Evolutionary conservation across 306 rosid species (phyloP), one percentile per base, ranked within the genome.

Genomic region (Trifolium pratense): DNA sequence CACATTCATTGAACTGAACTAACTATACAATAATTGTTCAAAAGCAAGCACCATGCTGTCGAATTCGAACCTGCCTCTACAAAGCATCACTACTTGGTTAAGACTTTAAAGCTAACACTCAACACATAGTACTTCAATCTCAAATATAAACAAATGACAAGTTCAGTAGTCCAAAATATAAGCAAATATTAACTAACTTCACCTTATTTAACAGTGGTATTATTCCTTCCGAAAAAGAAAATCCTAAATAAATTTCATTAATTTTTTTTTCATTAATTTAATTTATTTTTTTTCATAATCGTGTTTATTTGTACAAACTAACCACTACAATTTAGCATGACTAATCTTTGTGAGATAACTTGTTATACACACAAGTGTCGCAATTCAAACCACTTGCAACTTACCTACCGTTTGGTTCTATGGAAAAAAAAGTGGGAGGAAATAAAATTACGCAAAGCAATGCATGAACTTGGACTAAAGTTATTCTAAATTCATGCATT

Each of bases 11-110:
- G 75, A 58, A 52, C 42, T 18, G 17, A 42, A 21, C 32, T 64
- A 57, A 72, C 15, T 9, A 71, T 58, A 20, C 15, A 76, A 43
- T 66, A 76, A 43, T 66, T 65, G 43, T 7, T 75, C 25, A 66
- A 40, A 56, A 40, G 51, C 39, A 66, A 39, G 65, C 53, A 75
- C 29, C 12, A 46, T 53, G 7, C 0, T 21, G 39, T 10, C 10
- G 13, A 34, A 62, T 5, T 51, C 13, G 16, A 34, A 36, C 7
- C 17, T 58, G 48, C 80, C 36, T 53, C 69, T 26, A 53, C 42
- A 69, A 43, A 43, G 45, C 45, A 77, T 21, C 7, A 5, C 14
- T 25, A 32, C 6, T 52, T 23, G 49, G 15, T 68, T 25, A 11
- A 36, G 6, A 71, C 16, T 64, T 10, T 29, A 62, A 51, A 80